Evolutionary conservation across 2,329 filamentous ascomycete species (phyloP).

Genomic region (Rhynchosporium graminicola): DNA sequence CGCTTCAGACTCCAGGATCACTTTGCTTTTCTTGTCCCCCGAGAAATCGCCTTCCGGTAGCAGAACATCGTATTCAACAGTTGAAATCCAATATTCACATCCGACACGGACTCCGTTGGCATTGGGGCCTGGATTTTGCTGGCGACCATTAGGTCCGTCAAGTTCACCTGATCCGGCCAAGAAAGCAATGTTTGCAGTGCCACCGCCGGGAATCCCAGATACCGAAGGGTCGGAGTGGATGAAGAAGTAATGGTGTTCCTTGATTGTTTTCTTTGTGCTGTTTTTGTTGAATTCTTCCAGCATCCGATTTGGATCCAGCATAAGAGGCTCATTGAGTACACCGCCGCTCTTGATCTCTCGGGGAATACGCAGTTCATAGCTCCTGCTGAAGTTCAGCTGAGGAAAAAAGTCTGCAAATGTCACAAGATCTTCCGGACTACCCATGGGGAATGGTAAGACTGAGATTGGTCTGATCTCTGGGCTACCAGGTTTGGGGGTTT

Average conservation of each 20-base stretch:
- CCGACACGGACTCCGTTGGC: slow-evolving; percentile 15
- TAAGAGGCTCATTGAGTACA: slow-evolving; percentile 7
- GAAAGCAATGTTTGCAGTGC: slow-evolving; percentile 36
- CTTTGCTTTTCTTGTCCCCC: slow-evolving; percentile 10
- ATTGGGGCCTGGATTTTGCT: slow-evolving; percentile 15
- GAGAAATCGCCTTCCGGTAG: slow-evolving; percentile 18
- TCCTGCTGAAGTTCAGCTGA: slow-evolving; percentile 9
- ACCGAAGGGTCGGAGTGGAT: slow-evolving; percentile 7
- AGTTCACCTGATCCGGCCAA: slow-evolving; percentile 26
- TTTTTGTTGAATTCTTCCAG: slow-evolving; percentile 11
- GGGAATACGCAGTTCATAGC: slow-evolving; percentile 8
- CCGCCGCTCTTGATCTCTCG: slow-evolving; percentile 4
- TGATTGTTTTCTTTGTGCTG: slow-evolving; percentile 9
- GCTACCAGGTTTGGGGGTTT: background rate
- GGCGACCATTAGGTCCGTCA: background rate
- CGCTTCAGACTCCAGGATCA: slow-evolving; percentile 14
- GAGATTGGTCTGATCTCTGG: slow-evolving; percentile 11
- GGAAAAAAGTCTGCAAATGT: slow-evolving; percentile 10
- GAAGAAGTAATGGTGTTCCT: slow-evolving; percentile 6
- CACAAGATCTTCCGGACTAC: slow-evolving; percentile 3
- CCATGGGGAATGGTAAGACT: slow-evolving; percentile 12
- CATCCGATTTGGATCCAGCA: slow-evolving; percentile 14
- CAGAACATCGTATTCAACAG: slow-evolving; percentile 19
- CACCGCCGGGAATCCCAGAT: slow-evolving; percentile 11
- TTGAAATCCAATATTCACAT: slow-evolving; percentile 20